phyloP scores from a whole-genome alignment of 2,329 filamentous ascomycete species.

The Raffaelea deltoideospora region DNA sequence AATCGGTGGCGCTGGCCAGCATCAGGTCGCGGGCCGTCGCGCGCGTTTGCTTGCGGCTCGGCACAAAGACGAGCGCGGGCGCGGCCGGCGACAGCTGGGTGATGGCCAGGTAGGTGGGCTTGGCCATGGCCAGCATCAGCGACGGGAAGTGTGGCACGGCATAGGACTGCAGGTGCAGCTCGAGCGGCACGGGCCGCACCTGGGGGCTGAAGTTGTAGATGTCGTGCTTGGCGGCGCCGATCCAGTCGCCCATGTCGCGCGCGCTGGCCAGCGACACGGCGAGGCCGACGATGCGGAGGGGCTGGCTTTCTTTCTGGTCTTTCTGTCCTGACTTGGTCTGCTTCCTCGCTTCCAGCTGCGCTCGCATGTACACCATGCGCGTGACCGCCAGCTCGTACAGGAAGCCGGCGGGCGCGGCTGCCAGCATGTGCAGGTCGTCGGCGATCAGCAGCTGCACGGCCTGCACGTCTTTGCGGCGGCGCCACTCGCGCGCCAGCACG shows the following conservation, averaged over 20 bases:
- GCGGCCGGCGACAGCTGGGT: slow-evolving; percentile 78
- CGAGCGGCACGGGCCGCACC: slow-evolving; percentile 73
- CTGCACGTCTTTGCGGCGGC: slow-evolving; percentile 88
- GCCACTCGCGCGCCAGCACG: slow-evolving; percentile 88
- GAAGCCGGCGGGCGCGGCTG: slow-evolving; percentile 74
- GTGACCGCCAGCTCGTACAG: slow-evolving; percentile 96
- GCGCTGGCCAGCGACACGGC: slow-evolving; percentile 89
- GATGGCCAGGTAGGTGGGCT: slow-evolving; percentile 80
- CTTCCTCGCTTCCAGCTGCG: slow-evolving; percentile 69
- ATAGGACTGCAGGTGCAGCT: slow-evolving; percentile 91
- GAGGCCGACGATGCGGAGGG: slow-evolving; percentile 75
- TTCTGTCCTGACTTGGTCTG: slow-evolving; percentile 61
- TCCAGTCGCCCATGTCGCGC: slow-evolving; percentile 91
- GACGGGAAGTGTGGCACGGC: slow-evolving; percentile 94
- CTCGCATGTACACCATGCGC: slow-evolving; percentile 89
- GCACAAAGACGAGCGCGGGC: slow-evolving; percentile 82
- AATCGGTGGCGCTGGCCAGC: no score
- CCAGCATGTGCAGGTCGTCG: slow-evolving; percentile 87
- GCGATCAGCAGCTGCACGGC: slow-evolving; percentile 83
- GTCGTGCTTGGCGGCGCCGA: slow-evolving; percentile 92
- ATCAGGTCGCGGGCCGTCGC: slow-evolving; percentile 76
- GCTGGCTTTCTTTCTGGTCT: no score
- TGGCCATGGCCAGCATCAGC: slow-evolving; percentile 96
- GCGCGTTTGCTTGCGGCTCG: slow-evolving; percentile 83
- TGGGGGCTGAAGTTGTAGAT: slow-evolving; percentile 98